Percentiles rank a stretch among this genome's conserved stretches.
phyloP scores from a whole-genome alignment of 2,329 filamentous ascomycete genomes.

The Penicillium frequentans region DNA sequence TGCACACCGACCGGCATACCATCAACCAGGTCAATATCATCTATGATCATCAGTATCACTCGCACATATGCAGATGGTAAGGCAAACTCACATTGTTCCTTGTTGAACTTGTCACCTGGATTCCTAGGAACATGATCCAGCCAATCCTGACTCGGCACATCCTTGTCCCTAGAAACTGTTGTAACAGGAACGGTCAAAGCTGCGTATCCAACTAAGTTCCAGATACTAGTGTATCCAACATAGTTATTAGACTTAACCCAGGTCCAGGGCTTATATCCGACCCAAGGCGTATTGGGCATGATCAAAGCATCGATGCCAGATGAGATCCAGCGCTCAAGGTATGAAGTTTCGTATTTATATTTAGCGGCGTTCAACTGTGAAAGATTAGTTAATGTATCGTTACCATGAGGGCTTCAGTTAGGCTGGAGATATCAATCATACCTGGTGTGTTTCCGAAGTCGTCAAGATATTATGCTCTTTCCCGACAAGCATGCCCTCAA shows the following conservation, averaged over 20 bases:
- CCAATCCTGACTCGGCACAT: conserved; percentile 30
- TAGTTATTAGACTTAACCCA: conserved; percentile 37
- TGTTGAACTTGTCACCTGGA: conserved; percentile 33
- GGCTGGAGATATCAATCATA: conserved; percentile 5
- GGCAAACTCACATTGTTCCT: conserved; percentile 29
- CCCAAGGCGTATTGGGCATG: conserved; percentile 35
- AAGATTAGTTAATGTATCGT: background rate
- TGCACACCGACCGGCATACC: conserved; percentile 37
- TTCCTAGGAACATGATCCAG: conserved; percentile 33
- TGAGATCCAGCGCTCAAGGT: conserved; percentile 31
- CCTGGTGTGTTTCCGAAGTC: conserved; percentile 28
- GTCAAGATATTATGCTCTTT: conserved; percentile 27
- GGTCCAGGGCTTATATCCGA: conserved; percentile 31
- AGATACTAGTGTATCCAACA: conserved; percentile 36
- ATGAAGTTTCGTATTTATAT: conserved; percentile 27
- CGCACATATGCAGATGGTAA: background rate
- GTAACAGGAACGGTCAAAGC: conserved; percentile 34
- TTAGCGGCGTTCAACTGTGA: conserved; percentile 28
- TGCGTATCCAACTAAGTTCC: conserved; percentile 38
- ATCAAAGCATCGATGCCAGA: conserved; percentile 34
- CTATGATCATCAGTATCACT: conserved; percentile 9
- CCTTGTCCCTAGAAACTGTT: conserved; percentile 27
- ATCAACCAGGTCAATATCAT: conserved; percentile 33
- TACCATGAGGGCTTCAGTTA: no score
- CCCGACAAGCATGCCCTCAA: conserved; percentile 38